These are phyloP conservation scores for Trichoderma brevicompactum DNA, from an alignment of 2,329 filamentous ascomycete genomes.

Conservation along the genomic window DNA sequence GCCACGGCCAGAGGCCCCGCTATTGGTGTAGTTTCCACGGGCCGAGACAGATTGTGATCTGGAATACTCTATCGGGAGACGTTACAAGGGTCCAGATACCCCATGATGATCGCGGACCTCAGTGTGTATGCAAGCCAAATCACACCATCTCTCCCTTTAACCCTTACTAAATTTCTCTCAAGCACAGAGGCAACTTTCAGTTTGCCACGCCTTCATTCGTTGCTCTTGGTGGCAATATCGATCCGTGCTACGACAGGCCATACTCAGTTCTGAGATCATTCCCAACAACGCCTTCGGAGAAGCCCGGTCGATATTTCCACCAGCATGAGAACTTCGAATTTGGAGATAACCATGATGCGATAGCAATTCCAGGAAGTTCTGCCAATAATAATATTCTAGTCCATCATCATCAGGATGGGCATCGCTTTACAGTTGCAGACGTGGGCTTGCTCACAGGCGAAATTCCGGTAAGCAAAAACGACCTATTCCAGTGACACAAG, in stretches of 20 bases:
- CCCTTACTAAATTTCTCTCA: neutral
- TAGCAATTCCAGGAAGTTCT: slow-evolving; percentile 20
- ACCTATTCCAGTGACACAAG: neutral
- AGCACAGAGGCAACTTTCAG: slow-evolving; percentile 15
- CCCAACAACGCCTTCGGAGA: neutral
- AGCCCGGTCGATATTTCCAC: neutral
- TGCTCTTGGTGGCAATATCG: slow-evolving; percentile 16
- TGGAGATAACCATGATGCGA: neutral
- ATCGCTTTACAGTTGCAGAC: slow-evolving; percentile 21
- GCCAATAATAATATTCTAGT: neutral
- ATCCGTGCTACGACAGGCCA: neutral
- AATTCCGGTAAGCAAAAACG: slow-evolving; percentile 5
- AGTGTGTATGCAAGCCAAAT: slow-evolving; percentile 11
- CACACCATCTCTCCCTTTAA: no score
- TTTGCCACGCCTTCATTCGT: neutral
- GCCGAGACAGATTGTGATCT: neutral
- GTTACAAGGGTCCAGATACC: neutral
- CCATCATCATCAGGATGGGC: neutral
- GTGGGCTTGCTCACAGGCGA: slow-evolving; percentile 20
- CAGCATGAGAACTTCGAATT: slow-evolving; percentile 18
- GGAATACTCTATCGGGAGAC: slow-evolving; percentile 14
- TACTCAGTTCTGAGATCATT: slow-evolving; percentile 4
- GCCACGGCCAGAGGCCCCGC: neutral
- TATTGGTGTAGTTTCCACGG: neutral
- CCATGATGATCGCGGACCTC: slow-evolving; percentile 16